Evolutionary conservation across 2,329 filamentous ascomycete genomes (phyloP), one percentile per base, ranked within the genome.

Genomic region (Alternaria metachromatica): DNA sequence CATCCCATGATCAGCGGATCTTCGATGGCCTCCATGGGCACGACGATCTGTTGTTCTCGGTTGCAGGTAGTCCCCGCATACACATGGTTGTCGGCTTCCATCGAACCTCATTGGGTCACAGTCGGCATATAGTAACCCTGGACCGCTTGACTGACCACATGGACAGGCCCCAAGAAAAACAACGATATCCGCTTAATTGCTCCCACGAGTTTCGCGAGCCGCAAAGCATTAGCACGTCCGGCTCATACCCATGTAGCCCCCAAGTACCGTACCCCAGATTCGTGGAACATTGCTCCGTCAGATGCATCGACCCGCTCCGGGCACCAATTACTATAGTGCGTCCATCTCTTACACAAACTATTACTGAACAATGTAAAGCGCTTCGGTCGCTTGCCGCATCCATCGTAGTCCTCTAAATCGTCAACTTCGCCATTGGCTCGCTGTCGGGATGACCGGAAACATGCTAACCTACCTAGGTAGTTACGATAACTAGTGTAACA

Each of bases 341-440:
- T 50, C 43, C 50, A 33, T 28, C 45, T 50, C 6, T 18, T 26
- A 23, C 13, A 21, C 50, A 26, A 58, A 25, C 21, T 23, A 23
- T 45, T 12, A 63, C 43, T 23, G 50, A 50, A 50, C 6, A 10
- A 25, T 26, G 30, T 51, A 60, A 43, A 28, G 33, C 10, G 15
- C 50, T 50, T 44, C 56, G 60, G 60, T 43, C 56, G 30, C 12
- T 63, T 63, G 13, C 60, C 44, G 18, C 12, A 49, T 60, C 33
- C 44, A 60, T 49, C 48, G 43, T 62, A 62, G 60, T 57, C 20
- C 15, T 45, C 21, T 3, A 20, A 13, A 5, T 37, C 18, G 15
- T 28, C 28, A 10, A 33, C 18, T 5, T 4, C 6, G 43, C 49
- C 5, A 65, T 63, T 65, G 63, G 63, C 12, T 59, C 60, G 48